A percentile compares a stretch with the other conserved stretches of the same genome.
Evolutionary conservation across 1,284 basidiomycete genomes (phyloP).

Genomic region (Volvariella volvacea): DNA sequence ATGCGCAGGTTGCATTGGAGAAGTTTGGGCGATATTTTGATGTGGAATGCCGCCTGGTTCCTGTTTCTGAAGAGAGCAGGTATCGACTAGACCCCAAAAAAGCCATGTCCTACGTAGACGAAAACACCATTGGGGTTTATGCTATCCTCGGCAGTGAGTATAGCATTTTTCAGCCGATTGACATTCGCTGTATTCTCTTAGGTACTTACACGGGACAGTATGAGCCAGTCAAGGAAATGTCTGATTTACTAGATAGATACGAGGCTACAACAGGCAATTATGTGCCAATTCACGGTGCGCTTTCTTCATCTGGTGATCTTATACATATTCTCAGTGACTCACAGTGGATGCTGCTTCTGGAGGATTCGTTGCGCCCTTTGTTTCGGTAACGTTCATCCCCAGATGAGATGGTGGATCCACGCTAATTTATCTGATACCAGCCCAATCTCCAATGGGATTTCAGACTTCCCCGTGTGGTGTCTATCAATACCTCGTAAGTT

Average conservation of each 20-base stretch:
- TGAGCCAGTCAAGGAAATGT: conserved; percentile 87
- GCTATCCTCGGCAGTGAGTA: conserved; percentile 67
- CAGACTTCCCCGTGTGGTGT: conserved; percentile 79
- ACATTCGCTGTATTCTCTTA: conserved; percentile 12
- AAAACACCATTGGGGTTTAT: conserved; percentile 85
- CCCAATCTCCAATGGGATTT: conserved; percentile 86
- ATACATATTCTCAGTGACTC: conserved; percentile 18
- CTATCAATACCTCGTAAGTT: conserved; percentile 71
- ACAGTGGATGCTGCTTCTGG: conserved; percentile 76
- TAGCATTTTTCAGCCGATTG: conserved; percentile 10
- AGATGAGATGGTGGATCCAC: background rate
- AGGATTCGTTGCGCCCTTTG: conserved; percentile 83
- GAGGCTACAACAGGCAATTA: conserved; percentile 73
- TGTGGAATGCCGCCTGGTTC: conserved; percentile 79
- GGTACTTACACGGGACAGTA: conserved; percentile 92
- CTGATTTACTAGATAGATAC: conserved; percentile 80
- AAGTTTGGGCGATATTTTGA: conserved; percentile 94
- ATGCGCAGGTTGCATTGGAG: conserved; percentile 84
- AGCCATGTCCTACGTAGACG: conserved; percentile 85
- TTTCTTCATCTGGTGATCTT: background rate
- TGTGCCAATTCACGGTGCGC: conserved; percentile 77
- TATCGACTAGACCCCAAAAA: conserved; percentile 83
- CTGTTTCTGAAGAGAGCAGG: conserved; percentile 67
- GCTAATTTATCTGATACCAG: conserved; percentile 20
- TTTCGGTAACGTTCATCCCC: conserved; percentile 26